A percentile compares a stretch with the other conserved stretches of the same genome.
Evolutionary conservation across 2,329 filamentous ascomycete species (phyloP).

Genomic region (Phoma sp.): DNA sequence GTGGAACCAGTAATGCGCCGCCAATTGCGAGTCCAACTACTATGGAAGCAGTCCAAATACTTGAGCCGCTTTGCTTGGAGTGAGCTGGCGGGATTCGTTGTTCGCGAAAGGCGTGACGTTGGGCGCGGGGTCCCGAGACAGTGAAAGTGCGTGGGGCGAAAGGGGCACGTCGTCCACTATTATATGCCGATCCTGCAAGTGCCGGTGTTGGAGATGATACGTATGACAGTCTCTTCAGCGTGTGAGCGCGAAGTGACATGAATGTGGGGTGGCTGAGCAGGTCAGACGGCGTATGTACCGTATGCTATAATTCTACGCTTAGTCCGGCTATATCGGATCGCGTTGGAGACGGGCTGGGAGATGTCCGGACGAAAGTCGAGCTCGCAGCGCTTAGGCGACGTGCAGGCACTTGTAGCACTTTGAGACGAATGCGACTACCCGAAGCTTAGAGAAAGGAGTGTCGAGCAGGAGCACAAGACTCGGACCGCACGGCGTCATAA

Average conservation of each 20-base stretch:
- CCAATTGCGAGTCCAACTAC: slow-evolving; percentile 44
- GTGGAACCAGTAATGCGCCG: slow-evolving; percentile 39
- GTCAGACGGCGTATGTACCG: slow-evolving; percentile 15
- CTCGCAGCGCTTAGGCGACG: neutral
- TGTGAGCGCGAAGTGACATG: slow-evolving; percentile 16
- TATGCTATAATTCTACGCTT: slow-evolving; percentile 12
- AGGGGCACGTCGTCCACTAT: slow-evolving; percentile 21
- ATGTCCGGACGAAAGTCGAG: slow-evolving; percentile 1
- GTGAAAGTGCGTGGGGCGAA: slow-evolving; percentile 22
- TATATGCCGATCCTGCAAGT: slow-evolving; percentile 14
- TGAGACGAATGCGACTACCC: neutral
- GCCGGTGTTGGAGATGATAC: slow-evolving; percentile 4
- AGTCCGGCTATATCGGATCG: slow-evolving; percentile 16
- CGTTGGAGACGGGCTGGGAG: slow-evolving; percentile 4
- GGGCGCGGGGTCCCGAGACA: slow-evolving; percentile 9
- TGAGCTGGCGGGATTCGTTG: neutral
- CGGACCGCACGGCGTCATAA: slow-evolving; percentile 10
- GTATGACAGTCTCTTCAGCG: slow-evolving; percentile 15
- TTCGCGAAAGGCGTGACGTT: slow-evolving; percentile 21
- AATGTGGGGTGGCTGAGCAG: slow-evolving; percentile 15
- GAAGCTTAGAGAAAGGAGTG: neutral
- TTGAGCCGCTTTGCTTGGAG: slow-evolving; percentile 32
- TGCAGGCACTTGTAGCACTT: neutral
- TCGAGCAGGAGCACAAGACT: slow-evolving; percentile 2
- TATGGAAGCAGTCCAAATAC: slow-evolving; percentile 35